Conservation (phyloP, 139 green algal genomes). For the Haematococcus lacustris region DNA sequence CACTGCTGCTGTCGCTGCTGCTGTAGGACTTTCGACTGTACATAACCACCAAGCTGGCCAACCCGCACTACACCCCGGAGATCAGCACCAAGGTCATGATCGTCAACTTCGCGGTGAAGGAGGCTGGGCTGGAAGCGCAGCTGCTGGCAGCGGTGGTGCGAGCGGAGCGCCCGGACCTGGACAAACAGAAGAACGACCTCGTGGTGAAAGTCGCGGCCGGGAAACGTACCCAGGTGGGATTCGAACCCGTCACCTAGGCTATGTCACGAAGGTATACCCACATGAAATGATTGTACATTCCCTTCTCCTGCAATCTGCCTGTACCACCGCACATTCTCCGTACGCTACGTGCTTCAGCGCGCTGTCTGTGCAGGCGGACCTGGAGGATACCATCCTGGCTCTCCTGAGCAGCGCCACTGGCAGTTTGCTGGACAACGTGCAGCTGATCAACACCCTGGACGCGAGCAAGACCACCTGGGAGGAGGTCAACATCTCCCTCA, state of each 20-base stretch:
- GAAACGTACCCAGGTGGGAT: slow-evolving; percentile 54
- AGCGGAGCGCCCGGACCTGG: slow-evolving; percentile 70
- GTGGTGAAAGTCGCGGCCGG: slow-evolving; percentile 75
- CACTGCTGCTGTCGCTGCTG: too few relatives aligned
- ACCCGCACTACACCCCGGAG: slow-evolving; percentile 83
- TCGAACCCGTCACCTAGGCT: too few relatives aligned
- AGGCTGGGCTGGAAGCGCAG: slow-evolving; percentile 77
- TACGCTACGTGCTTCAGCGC: too few relatives aligned
- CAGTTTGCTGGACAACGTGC: slow-evolving; percentile 73
- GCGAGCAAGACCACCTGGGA: slow-evolving; percentile 72
- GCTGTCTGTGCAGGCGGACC: slow-evolving; percentile 49
- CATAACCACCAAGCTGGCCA: slow-evolving; percentile 81
- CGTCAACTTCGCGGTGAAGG: slow-evolving; percentile 75
- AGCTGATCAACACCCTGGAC: slow-evolving; percentile 77
- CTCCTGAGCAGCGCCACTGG: slow-evolving; percentile 66
- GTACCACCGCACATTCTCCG: too few relatives aligned
- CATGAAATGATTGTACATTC: too few relatives aligned
- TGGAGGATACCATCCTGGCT: slow-evolving; percentile 75
- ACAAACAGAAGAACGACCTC: slow-evolving; percentile 86
- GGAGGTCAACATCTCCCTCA: slow-evolving; percentile 29
- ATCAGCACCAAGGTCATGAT: slow-evolving; percentile 72
- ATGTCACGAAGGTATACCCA: too few relatives aligned
- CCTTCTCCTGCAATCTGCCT: too few relatives aligned
- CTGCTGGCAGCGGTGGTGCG: slow-evolving; percentile 74
- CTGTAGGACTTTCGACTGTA: slow-evolving; percentile 86